A percentile compares a stretch with the other conserved stretches of the same genome.
Evolutionary conservation across 768 basidiomycete genomes (phyloP).

Genomic region (Amanita pallidorosea): DNA sequence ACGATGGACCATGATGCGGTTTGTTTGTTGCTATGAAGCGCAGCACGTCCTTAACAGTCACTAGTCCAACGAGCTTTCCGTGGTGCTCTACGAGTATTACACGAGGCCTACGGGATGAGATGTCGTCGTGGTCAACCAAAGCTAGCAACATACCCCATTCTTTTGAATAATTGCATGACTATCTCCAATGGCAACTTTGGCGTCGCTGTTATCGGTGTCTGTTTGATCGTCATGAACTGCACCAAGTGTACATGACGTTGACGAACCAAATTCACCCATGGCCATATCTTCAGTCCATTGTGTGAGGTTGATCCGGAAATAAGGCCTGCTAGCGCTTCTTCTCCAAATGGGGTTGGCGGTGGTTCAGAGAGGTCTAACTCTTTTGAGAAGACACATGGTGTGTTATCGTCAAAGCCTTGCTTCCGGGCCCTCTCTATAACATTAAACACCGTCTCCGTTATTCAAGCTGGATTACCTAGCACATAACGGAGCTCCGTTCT

Average conservation of each 20-base stretch:
- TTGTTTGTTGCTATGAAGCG: conserved; percentile 67
- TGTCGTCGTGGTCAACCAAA: background rate
- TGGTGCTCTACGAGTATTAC: conserved; percentile 92
- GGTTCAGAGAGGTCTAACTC: conserved; percentile 43
- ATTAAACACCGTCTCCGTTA: conserved; percentile 2
- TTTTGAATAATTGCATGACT: conserved; percentile 94
- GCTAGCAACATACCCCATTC: conserved; percentile 74
- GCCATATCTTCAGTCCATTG: conserved; percentile 60
- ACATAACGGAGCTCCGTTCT: conserved; percentile 80
- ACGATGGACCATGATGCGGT: conserved; percentile 39
- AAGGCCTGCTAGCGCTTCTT: conserved; percentile 48
- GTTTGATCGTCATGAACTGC: conserved; percentile 7
- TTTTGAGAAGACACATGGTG: conserved; percentile 60
- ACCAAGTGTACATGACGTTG: background rate
- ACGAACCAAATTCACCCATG: conserved; percentile 91
- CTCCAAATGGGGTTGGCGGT: conserved; percentile 40
- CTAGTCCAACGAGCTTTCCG: conserved; percentile 72
- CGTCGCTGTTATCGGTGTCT: conserved; percentile 93
- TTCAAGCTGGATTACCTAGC: conserved; percentile 41
- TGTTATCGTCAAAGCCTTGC: conserved; percentile 50
- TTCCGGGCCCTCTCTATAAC: conserved; percentile 60
- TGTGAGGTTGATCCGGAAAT: conserved; percentile 49
- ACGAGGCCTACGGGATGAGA: conserved; percentile 53
- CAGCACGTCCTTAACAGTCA: conserved; percentile 94
- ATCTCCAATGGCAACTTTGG: conserved; percentile 91